Percentiles rank a stretch among this genome's conserved stretches.
Conservation (phyloP, 306 rosid species). For the Acacia confusa region DNA sequence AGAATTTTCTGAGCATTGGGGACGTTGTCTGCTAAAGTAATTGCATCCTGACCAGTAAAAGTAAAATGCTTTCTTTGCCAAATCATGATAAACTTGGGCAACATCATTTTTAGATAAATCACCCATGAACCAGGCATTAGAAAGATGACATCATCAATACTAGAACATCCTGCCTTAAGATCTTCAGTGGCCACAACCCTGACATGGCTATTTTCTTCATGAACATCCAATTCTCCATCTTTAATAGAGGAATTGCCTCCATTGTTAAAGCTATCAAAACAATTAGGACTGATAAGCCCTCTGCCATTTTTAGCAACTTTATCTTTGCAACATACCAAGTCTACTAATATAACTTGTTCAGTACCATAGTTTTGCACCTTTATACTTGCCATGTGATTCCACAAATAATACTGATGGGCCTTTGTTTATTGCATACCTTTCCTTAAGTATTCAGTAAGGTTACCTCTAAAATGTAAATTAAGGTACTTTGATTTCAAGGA, state of each 20-base stretch:
- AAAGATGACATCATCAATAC: slow-evolving; percentile 80
- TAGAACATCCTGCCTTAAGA: too few relatives aligned
- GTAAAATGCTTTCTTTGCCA: slow-evolving; percentile 60
- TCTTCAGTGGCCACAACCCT: too few relatives aligned
- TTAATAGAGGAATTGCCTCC: slow-evolving; percentile 43
- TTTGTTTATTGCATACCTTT: too few relatives aligned
- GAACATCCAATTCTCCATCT: slow-evolving; percentile 54
- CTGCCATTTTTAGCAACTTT: slow-evolving; percentile 40
- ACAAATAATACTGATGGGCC: too few relatives aligned
- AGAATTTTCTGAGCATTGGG: slow-evolving; percentile 84
- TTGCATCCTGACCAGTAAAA: slow-evolving; percentile 52
- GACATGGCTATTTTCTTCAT: slow-evolving; percentile 47
- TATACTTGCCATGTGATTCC: too few relatives aligned
- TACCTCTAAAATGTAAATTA: too few relatives aligned
- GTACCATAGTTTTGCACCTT: too few relatives aligned
- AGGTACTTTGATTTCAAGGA: too few relatives aligned
- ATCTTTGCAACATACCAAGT: slow-evolving; percentile 76
- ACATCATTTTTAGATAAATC: slow-evolving; percentile 68
- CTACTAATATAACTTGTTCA: slow-evolving; percentile 84
- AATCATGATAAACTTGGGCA: slow-evolving; percentile 72
- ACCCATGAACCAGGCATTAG: slow-evolving; percentile 91
- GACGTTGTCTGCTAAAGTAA: slow-evolving; percentile 58
- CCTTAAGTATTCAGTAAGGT: too few relatives aligned
- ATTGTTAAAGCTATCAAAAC: slow-evolving; percentile 44
- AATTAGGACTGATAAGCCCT: slow-evolving; percentile 48